Percentiles rank a stretch among this genome's conserved stretches.
Evolutionary conservation across 192 early-diverging fungal species (phyloP).

Genomic region (Mortierella claussenii): DNA sequence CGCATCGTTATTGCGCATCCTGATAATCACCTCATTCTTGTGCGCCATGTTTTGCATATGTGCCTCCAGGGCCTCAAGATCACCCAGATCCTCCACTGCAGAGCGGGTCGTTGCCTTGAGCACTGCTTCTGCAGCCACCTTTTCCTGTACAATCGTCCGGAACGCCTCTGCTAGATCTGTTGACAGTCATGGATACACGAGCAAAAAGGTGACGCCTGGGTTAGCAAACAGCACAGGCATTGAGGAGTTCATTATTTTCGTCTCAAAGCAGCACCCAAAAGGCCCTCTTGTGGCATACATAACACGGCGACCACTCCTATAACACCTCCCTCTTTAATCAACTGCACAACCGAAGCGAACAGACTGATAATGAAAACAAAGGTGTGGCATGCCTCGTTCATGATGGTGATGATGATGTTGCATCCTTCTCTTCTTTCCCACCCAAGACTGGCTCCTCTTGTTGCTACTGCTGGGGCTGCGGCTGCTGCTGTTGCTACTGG

Average conservation of each 20-base stretch:
- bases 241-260: too few species aligned
- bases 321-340: too few species aligned
- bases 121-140: slow-evolving; percentile 39
- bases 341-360: too few species aligned
- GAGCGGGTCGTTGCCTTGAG: slow-evolving; percentile 43
- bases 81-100: slow-evolving; percentile 45
- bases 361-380: neutral
- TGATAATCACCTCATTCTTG: slow-evolving; percentile 49
- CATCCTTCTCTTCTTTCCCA: neutral
- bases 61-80: slow-evolving; percentile 51
- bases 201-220: too few species aligned
- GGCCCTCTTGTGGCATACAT: too few species aligned
- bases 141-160: slow-evolving; percentile 50
- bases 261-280: too few species aligned
- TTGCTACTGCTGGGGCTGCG: slow-evolving; percentile 4
- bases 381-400: slow-evolving; percentile 27
- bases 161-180: slow-evolving; percentile 47
- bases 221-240: too few species aligned
- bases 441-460: too few species aligned
- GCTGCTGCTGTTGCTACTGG: neutral
- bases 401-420: slow-evolving; percentile 3
- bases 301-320: too few species aligned
- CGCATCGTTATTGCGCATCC: too few species aligned
- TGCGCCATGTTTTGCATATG: slow-evolving; percentile 48
- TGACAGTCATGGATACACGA: too few species aligned